Evolutionary conservation across 305 asterid genomes (phyloP).

Genomic region (Ajuga reptans): DNA sequence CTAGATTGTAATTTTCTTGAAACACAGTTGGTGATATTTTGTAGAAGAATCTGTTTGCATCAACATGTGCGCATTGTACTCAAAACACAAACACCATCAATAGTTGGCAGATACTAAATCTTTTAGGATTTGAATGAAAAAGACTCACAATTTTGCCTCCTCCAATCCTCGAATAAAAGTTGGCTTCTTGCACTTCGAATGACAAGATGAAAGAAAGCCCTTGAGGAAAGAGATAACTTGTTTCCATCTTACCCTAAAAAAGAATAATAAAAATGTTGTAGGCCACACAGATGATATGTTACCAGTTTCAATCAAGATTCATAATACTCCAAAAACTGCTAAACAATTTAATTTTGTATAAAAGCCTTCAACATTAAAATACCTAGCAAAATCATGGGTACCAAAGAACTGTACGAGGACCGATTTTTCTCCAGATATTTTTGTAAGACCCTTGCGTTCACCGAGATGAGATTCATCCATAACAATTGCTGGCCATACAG

Average conservation of each 20-base stretch:
- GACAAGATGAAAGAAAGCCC: slow-evolving; percentile 84
- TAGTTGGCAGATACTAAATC: slow-evolving; percentile 12
- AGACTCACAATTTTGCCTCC: slow-evolving; percentile 85
- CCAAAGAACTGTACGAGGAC: slow-evolving; percentile 94
- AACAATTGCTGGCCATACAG: slow-evolving; percentile 92
- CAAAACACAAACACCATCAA: slow-evolving; percentile 14
- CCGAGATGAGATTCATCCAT: slow-evolving; percentile 68
- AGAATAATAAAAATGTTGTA: slow-evolving; percentile 21
- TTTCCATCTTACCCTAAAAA: slow-evolving; percentile 61
- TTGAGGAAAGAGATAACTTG: slow-evolving; percentile 74
- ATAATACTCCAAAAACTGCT: slow-evolving; percentile 17
- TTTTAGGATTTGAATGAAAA: slow-evolving; percentile 14
- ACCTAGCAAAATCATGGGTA: slow-evolving; percentile 98
- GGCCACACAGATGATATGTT: slow-evolving; percentile 10
- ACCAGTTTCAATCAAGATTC: slow-evolving; percentile 16
- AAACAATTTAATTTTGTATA: slow-evolving; percentile 15
- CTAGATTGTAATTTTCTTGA: neutral
- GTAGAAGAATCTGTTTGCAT: slow-evolving; percentile 17
- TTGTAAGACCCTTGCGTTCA: slow-evolving; percentile 62
- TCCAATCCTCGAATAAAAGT: slow-evolving; percentile 63
- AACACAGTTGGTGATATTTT: neutral
- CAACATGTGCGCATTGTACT: neutral
- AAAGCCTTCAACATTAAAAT: slow-evolving; percentile 19
- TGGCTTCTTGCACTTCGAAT: slow-evolving; percentile 83
- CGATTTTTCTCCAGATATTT: slow-evolving; percentile 65